Percentiles rank a stretch among this genome's conserved stretches.
These are phyloP conservation scores for Cytospora leucostoma DNA, from an alignment of 2,329 filamentous ascomycete genomes.

Conservation along the genomic window DNA sequence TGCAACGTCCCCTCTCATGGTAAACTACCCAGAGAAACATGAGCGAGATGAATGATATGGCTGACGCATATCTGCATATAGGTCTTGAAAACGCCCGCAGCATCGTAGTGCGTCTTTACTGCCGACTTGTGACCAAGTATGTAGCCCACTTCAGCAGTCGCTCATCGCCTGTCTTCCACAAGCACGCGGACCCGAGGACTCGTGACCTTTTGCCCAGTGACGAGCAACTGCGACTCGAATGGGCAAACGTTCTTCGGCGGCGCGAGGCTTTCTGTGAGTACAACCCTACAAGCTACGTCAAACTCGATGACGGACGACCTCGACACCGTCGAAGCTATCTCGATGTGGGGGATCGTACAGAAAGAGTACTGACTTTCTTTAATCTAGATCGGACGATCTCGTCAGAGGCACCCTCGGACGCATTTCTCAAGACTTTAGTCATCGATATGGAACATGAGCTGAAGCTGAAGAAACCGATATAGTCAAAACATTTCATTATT, in stretches of 20 bases:
- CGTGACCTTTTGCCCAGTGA: conserved; percentile 27
- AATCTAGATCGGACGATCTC: neutral
- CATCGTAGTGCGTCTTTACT: conserved; percentile 30
- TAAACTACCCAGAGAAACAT: neutral
- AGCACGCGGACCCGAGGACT: conserved; percentile 26
- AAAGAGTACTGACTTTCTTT: neutral
- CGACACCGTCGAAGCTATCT: neutral
- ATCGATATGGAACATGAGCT: conserved; percentile 9
- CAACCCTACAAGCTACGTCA: neutral
- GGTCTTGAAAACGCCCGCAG: neutral
- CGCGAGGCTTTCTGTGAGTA: conserved; percentile 21
- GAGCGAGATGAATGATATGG: neutral
- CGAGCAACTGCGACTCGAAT: conserved; percentile 8
- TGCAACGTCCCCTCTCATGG: neutral
- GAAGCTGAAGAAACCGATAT: conserved; percentile 1
- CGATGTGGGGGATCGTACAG: neutral
- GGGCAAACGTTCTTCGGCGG: conserved; percentile 7
- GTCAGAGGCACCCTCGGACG: neutral
- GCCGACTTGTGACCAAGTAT: conserved; percentile 36
- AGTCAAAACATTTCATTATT: neutral
- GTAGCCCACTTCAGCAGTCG: conserved; percentile 35
- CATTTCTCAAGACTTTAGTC: neutral
- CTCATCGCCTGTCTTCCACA: conserved; percentile 30
- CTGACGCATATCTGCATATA: neutral
- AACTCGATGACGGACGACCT: neutral